Base-by-base conservation (phyloP, 176 grass and related monocot species). In the Carex myosuroides region DNA sequence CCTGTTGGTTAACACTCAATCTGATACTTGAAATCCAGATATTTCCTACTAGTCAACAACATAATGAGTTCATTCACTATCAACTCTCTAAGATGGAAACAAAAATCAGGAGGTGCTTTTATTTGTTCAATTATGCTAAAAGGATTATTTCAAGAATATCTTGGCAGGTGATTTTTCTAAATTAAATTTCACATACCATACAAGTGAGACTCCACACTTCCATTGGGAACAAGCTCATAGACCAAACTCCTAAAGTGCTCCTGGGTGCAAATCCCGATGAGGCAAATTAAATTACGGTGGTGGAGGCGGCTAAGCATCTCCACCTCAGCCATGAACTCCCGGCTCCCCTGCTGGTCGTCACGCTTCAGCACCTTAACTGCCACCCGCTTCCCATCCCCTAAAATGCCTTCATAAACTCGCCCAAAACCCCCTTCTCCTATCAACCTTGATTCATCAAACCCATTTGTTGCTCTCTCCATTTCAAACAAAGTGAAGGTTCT, bases 271-370 rank as follows among this genome's bases (percentile, higher is more conserved):
- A 99, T 99, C 85, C 97, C 97, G 83, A 95, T 88, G 35, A 99
- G 87, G 86, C 91, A 93, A 84, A 99, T 91, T 85, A 99, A 88
- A 83, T 99, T 99, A 59, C 91, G 94, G 53, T 99, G 97, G 85
- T 99, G 97, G 80, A 99, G 90, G 56, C 97, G 91, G 77, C 97
- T 95, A 85, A 99, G 89, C 97, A 99, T 99, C 91, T 99, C 97
- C 80, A 96, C 93, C 93, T 99, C 97, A 22, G 97, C 93, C 75
- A 99, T 92, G 77, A 99, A 96, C 83, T 96, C 97, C 17, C 93
- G 86, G 60, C 88, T 89, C 83, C 91, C 96, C 83, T 98, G 93
- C 66, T 88, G 97, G 12, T 96, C 97, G 52, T 94, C 90, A 72
- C 97, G 84, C 87, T 99, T 99, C 68, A 99, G 87, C 84, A 99